phyloP scores from a whole-genome alignment of 2,329 filamentous ascomycete genomes.

The Penicillium sp. region DNA sequence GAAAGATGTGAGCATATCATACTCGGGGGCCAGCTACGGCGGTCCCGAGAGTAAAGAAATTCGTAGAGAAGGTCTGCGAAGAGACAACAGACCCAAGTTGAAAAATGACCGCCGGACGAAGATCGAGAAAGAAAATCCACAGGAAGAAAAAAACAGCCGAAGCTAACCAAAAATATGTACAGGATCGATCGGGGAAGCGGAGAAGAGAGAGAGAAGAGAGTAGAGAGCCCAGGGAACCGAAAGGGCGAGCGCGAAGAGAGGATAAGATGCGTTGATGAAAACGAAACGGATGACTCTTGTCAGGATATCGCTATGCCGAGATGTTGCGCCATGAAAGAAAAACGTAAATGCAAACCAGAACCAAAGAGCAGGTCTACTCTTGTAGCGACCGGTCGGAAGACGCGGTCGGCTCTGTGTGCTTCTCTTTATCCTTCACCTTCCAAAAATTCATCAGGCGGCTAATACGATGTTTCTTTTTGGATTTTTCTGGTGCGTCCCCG shows the following conservation, averaged over 20 bases:
- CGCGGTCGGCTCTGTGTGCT: constrained; percentile 22
- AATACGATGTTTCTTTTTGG: constrained; percentile 48
- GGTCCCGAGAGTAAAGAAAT: constrained; percentile 35
- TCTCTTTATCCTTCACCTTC: constrained; percentile 50
- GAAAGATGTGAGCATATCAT: constrained; percentile 34
- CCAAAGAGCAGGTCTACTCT: constrained; percentile 15
- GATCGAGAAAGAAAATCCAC: constrained; percentile 21
- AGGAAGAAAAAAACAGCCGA: constrained; percentile 8
- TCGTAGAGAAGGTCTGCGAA: constrained; percentile 31
- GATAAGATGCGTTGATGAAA: constrained; percentile 10
- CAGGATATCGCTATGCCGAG: constrained; percentile 31
- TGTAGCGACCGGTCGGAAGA: constrained; percentile 26
- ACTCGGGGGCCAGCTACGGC: constrained; percentile 33
- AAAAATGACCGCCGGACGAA: constrained; percentile 17
- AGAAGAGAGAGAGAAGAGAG: constrained; percentile 2
- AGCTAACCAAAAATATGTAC: constrained; percentile 23
- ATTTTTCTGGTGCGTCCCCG: constrained; percentile 39
- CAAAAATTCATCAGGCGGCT: constrained; percentile 53
- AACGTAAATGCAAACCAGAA: constrained; percentile 21
- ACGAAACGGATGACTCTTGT: constrained; percentile 16
- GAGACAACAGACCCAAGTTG: constrained; percentile 16
- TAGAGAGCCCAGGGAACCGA: constrained; percentile 13
- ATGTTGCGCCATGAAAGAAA: constrained; percentile 29
- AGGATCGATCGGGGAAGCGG: constrained; percentile 10
- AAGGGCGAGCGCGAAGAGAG: constrained; percentile 9